phyloP scores from a whole-genome alignment of 176 grass and related monocot genomes.

The Secale cereale region DNA sequence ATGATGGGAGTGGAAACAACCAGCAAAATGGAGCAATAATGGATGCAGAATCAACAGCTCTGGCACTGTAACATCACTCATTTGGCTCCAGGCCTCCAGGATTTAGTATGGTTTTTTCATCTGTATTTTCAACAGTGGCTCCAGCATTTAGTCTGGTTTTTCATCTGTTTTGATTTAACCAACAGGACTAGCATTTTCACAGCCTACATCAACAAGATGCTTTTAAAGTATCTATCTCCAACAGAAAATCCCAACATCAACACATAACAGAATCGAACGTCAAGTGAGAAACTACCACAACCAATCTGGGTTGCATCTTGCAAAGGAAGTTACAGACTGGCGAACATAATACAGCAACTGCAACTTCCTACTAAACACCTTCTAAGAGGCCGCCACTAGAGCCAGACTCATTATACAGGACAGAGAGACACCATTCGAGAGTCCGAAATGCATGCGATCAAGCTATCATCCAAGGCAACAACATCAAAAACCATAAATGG shows the following conservation, averaged over 20 bases:
- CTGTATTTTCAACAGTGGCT: no score
- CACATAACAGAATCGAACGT: background rate
- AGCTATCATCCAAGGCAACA: constrained; percentile 6
- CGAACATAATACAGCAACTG: background rate
- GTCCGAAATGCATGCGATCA: background rate
- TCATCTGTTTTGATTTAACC: background rate
- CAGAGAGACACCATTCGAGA: no score
- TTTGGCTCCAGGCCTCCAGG: background rate
- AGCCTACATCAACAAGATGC: no score
- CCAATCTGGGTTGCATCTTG: background rate
- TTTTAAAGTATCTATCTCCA: no score
- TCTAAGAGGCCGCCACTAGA: background rate
- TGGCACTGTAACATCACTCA: background rate
- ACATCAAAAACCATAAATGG: background rate
- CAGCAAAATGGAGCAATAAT: background rate
- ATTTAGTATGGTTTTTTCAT: background rate
- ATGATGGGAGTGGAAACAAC: background rate
- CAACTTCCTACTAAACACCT: background rate
- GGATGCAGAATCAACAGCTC: background rate
- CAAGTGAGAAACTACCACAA: background rate
- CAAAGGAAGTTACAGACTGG: background rate
- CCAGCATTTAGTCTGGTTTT: background rate
- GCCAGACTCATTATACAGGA: background rate
- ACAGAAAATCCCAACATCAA: no score
- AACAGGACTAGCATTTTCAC: background rate